Base-by-base conservation (phyloP, 1,139 yeast species). In the Kurtzmaniella quercitrusa region DNA sequence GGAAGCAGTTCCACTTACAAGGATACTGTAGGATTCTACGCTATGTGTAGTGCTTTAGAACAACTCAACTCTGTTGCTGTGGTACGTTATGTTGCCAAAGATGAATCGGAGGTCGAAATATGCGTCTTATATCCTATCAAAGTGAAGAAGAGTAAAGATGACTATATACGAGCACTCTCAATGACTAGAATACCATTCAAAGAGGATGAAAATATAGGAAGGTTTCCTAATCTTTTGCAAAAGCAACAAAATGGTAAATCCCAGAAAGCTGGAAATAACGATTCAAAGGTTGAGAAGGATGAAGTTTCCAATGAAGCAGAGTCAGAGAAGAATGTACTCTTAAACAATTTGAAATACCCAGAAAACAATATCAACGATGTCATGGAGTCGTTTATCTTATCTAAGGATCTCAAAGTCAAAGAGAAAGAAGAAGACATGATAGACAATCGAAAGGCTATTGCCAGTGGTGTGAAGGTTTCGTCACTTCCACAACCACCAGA, bases 201-300 rank as follows among this genome's bases (percentile, higher is more conserved):
- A 29, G 96, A 89, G 52, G 97, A 91, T 57, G 85, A 81, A 51
- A 79, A 84, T 49, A 65, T 77, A 12, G 81, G 85, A 14, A 69
- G 70, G 39, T 85, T 86, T 51, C 83, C 87, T 0, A 65, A 66
- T 18, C 60, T 87, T 40, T 59, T 69, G 45, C 21, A 14, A 12
- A 29, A 29, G 41, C n/a, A 31, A 46, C 29, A 43, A 46, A n/a
- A 39, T 41, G 2, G 43, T 38, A 12, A 37, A 39, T 4, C 15
- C 10, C 10, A 27, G 17, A n/a, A n/a, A n/a, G n/a, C n/a, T n/a
- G n/a, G n/a, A n/a, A n/a, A n/a, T n/a, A n/a, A n/a, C n/a, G n/a
- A n/a, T n/a, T 8, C 37, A 31, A 17, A 46, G 37, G 15, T 47
- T 21, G 23, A 21, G 4, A n/a, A n/a, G n/a, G n/a, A n/a, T n/a